These are phyloP conservation scores for Psilocybe tampanensis DNA, from an alignment of 768 basidiomycete species.

Conservation along the genomic window DNA sequence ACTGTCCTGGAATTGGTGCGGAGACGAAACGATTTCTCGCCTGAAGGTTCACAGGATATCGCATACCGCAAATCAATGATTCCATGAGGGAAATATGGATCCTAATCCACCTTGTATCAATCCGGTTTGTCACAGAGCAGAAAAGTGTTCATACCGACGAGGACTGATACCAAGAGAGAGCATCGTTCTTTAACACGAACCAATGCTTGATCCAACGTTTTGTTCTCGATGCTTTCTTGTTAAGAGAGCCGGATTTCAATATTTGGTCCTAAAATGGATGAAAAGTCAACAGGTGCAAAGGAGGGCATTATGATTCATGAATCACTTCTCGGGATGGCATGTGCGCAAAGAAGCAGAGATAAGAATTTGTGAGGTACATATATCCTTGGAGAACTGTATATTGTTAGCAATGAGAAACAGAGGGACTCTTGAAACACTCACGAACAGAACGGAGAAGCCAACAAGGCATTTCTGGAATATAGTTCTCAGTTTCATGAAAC, in stretches of 20 bases:
- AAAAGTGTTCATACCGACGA: constrained; percentile 63
- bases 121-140: neutral
- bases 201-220: constrained; percentile 95
- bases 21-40: constrained; percentile 80
- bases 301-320: neutral
- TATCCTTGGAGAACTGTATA: constrained; percentile 89
- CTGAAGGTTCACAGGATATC: constrained; percentile 80
- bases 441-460: constrained; percentile 90
- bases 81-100: constrained; percentile 97
- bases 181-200: constrained; percentile 96
- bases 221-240: constrained; percentile 85
- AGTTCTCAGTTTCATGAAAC: constrained; percentile 2
- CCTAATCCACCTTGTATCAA: constrained; percentile 44
- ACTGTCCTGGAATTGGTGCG: constrained; percentile 82
- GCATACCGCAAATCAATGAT: constrained; percentile 95
- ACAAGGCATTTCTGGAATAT: constrained; percentile 79
- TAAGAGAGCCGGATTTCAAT: constrained; percentile 88
- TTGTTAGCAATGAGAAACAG: neutral
- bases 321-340: constrained; percentile 87
- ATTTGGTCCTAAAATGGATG: constrained; percentile 71
- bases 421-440: constrained; percentile 45
- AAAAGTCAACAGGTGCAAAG: constrained; percentile 4
- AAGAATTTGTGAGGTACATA: constrained; percentile 92
- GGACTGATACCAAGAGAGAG: constrained; percentile 95
- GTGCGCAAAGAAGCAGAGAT: constrained; percentile 96